Percentiles rank a stretch among this genome's conserved stretches.
Conservation (phyloP, 306 rosid genomes). For the Begonia peltatifolia region DNA sequence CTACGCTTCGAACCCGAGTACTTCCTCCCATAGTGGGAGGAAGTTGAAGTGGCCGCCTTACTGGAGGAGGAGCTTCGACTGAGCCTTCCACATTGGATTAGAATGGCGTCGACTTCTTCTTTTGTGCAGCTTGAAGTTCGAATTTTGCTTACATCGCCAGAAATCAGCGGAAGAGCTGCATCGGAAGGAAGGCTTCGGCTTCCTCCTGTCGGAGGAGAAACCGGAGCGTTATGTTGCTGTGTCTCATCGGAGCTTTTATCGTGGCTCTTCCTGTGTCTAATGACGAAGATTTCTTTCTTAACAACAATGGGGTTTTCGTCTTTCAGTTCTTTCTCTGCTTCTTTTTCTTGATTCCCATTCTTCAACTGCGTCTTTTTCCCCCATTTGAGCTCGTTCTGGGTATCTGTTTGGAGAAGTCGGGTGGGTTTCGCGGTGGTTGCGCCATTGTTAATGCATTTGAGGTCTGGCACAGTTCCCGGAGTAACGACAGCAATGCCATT, state of each 20-base stretch:
- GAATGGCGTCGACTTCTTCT: slow-evolving; percentile 88
- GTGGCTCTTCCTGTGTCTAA: slow-evolving; percentile 79
- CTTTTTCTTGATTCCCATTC: slow-evolving; percentile 14
- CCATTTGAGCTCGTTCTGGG: slow-evolving; percentile 5
- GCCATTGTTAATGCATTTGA: neutral
- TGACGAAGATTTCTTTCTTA: slow-evolving; percentile 65
- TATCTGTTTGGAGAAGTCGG: neutral
- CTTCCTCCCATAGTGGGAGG: slow-evolving; percentile 35
- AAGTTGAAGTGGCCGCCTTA: slow-evolving; percentile 35
- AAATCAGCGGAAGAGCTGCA: too few relatives aligned
- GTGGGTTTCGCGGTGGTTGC: neutral
- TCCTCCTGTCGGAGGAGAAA: too few relatives aligned
- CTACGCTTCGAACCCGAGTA: slow-evolving; percentile 84
- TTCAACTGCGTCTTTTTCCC: slow-evolving; percentile 16
- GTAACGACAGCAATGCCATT: slow-evolving; percentile 16
- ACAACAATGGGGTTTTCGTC: slow-evolving; percentile 11
- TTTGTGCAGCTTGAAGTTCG: slow-evolving; percentile 86
- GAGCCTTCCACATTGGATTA: slow-evolving; percentile 84
- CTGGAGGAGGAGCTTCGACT: slow-evolving; percentile 80
- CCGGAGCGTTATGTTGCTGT: neutral
- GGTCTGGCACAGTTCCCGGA: slow-evolving; percentile 16
- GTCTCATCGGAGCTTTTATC: slow-evolving; percentile 27
- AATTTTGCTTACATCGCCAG: too few relatives aligned
- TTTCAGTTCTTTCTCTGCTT: slow-evolving; percentile 8
- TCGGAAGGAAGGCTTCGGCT: too few relatives aligned